phyloP scores from a whole-genome alignment of 1,139 yeast species.

The Geotrichum europaeum region DNA sequence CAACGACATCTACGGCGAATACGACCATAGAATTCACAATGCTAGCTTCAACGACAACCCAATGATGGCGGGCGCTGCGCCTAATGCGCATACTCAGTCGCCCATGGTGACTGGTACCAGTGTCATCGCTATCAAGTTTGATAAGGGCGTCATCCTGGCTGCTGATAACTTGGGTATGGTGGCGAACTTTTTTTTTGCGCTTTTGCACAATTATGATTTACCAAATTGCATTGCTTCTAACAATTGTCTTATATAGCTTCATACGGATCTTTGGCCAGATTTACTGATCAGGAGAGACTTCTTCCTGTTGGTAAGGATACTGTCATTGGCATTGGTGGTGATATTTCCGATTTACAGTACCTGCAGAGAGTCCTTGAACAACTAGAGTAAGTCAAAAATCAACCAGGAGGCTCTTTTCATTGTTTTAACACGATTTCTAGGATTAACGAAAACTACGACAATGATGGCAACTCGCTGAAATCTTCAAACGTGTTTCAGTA shows the following conservation, averaged over 20 bases:
- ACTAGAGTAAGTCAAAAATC: constrained; percentile 41
- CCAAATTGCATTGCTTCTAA: not conserved
- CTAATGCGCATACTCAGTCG: constrained; percentile 80
- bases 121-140: constrained; percentile 82
- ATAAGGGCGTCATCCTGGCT: constrained; percentile 87
- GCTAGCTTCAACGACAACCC: constrained; percentile 33
- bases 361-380: constrained; percentile 70
- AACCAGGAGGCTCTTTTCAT: not conserved
- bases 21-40: constrained; percentile 66
- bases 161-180: constrained; percentile 78
- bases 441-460: constrained; percentile 72
- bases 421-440: constrained; percentile 24
- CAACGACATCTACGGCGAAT: constrained; percentile 71
- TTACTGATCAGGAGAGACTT: constrained; percentile 78
- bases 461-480: constrained; percentile 67
- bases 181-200: not conserved
- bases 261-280: constrained; percentile 87
- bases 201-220: not conserved
- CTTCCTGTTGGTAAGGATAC: constrained; percentile 77
- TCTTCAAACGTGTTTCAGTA: constrained; percentile 89
- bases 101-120: constrained; percentile 97
- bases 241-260: constrained; percentile 38
- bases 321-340: constrained; percentile 92
- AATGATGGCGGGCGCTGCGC: constrained; percentile 37
- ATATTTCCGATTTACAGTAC: constrained; percentile 88